These are phyloP conservation scores for Neofusicoccum cordaticola DNA, from an alignment of 2,329 filamentous ascomycete species.

Conservation along the genomic window DNA sequence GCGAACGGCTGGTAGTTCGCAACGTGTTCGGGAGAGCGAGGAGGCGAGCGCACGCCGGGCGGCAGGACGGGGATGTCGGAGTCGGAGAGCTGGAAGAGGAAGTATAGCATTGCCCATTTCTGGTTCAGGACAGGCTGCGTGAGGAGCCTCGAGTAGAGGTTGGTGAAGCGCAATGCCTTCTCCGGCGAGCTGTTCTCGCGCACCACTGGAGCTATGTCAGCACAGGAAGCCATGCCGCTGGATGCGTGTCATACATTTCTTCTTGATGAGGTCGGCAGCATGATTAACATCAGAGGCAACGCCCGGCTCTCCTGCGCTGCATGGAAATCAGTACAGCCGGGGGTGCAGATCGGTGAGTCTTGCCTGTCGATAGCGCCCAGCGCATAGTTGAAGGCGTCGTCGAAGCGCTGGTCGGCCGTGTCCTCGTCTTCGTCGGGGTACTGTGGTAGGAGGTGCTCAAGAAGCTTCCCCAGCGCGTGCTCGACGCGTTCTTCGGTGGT, in stretches of 20 bases:
- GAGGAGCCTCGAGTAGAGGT: slow-evolving; percentile 83
- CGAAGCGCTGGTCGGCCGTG: slow-evolving; percentile 66
- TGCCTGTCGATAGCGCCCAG: slow-evolving; percentile 44
- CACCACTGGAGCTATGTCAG: slow-evolving; percentile 53
- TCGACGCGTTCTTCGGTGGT: slow-evolving; percentile 61
- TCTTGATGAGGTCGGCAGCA: slow-evolving; percentile 87
- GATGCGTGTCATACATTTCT: slow-evolving; percentile 53
- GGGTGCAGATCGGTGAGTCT: slow-evolving; percentile 35
- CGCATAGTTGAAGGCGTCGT: slow-evolving; percentile 56
- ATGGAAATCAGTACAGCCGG: slow-evolving; percentile 36
- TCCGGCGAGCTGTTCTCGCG: slow-evolving; percentile 70
- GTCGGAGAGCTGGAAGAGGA: slow-evolving; percentile 80
- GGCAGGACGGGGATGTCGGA: slow-evolving; percentile 50
- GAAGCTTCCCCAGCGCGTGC: slow-evolving; percentile 74
- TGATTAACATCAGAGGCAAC: slow-evolving; percentile 77
- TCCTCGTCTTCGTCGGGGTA: slow-evolving; percentile 65
- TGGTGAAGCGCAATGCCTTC: slow-evolving; percentile 80
- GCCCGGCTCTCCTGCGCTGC: slow-evolving; percentile 46
- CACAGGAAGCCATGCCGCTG: background rate
- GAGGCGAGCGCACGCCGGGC: slow-evolving; percentile 22
- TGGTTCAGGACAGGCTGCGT: slow-evolving; percentile 89
- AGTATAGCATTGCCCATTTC: slow-evolving; percentile 95
- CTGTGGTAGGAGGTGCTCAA: slow-evolving; percentile 69
- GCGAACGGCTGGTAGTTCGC: slow-evolving; percentile 3
- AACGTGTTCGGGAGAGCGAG: slow-evolving; percentile 17